A percentile compares a stretch with the other conserved stretches of the same genome.
phyloP scores from a whole-genome alignment of 192 early-diverging fungal species.

The Rhizoclosmatium sp. region DNA sequence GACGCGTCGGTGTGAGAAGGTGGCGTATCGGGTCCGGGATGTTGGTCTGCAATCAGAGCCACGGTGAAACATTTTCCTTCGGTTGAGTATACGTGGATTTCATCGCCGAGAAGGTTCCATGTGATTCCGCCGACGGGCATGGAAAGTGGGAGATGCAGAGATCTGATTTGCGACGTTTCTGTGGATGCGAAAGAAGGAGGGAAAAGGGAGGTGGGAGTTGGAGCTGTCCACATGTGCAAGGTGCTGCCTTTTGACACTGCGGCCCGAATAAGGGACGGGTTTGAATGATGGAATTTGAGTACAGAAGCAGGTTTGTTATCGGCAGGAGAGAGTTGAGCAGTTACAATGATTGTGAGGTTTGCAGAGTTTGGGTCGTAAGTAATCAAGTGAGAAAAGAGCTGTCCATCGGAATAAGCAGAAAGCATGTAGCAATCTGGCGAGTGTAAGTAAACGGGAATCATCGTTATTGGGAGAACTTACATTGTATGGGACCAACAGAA shows the following conservation, averaged over 20 bases:
- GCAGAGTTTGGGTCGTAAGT: neutral
- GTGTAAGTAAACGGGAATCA: neutral
- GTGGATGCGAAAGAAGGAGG: neutral
- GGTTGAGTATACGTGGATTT: slow-evolving; percentile 22
- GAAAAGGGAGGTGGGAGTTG: neutral
- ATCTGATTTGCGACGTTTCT: too few species aligned
- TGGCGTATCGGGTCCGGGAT: neutral
- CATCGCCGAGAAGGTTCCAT: slow-evolving; percentile 23
- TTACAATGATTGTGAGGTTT: neutral
- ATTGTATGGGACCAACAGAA: neutral
- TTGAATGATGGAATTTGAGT: neutral
- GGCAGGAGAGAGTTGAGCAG: neutral
- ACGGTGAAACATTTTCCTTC: slow-evolving; percentile 14
- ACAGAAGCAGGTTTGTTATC: slow-evolving; percentile 8
- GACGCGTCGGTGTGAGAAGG: neutral
- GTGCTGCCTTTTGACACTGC: slow-evolving; percentile 19
- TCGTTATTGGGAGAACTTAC: neutral
- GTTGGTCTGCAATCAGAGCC: neutral
- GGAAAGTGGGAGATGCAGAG: neutral
- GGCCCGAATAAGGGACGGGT: neutral
- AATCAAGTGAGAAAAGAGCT: neutral
- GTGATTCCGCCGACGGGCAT: slow-evolving; percentile 33
- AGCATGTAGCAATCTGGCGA: slow-evolving; percentile 10
- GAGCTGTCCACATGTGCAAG: slow-evolving; percentile 11
- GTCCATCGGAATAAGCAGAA: slow-evolving; percentile 9